These are phyloP conservation scores for Ophiostoma tasmaniense DNA, from an alignment of 2,329 filamentous ascomycete species.

Conservation along the genomic window DNA sequence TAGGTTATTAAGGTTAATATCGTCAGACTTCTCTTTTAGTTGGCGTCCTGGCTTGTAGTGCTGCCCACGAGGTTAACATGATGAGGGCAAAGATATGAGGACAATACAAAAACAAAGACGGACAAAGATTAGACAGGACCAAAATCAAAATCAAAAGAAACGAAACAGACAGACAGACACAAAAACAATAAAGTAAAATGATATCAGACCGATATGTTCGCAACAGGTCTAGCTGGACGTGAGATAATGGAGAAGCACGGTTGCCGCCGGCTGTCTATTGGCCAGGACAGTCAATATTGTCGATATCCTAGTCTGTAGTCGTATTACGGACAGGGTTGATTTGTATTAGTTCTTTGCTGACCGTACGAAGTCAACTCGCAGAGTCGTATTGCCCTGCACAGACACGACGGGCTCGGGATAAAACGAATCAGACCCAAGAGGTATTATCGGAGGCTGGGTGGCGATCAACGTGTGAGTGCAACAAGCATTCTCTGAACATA, in stretches of 20 bases:
- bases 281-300: neutral
- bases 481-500: no score
- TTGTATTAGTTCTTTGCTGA: neutral
- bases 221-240: neutral
- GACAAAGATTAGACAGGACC: no score
- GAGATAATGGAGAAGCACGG: neutral
- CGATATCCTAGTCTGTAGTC: neutral
- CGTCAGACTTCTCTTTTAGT: no score
- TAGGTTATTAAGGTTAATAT: no score
- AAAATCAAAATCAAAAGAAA: no score
- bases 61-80: no score
- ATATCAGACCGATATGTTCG: neutral
- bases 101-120: no score
- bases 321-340: neutral
- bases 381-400: neutral
- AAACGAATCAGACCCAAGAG: neutral
- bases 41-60: no score
- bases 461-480: no score
- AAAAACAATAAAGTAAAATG: neutral
- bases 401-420: neutral
- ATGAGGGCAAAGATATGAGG: no score
- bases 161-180: no score
- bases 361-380: no score
- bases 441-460: neutral
- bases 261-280: neutral